These are phyloP conservation scores for Paxillus ammoniavirescens DNA, from an alignment of 768 basidiomycete genomes.

Conservation along the genomic window DNA sequence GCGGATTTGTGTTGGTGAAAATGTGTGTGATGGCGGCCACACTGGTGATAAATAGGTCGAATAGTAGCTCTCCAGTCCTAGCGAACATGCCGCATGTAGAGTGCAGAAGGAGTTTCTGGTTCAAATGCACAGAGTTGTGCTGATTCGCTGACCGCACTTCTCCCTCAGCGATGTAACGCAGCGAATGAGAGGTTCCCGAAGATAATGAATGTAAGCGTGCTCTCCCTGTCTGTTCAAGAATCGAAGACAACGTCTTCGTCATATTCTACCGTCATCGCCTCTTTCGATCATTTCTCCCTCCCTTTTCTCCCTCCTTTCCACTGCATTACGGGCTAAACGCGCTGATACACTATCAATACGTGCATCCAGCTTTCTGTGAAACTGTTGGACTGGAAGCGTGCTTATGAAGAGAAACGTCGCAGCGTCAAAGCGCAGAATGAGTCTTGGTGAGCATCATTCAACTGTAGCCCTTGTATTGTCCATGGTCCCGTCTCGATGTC, in stretches of 20 bases:
- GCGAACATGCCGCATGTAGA: too few species aligned
- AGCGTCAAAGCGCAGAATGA: constrained; percentile 7
- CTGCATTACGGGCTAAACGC: background rate
- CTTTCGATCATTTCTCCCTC: too few species aligned
- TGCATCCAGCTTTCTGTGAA: constrained; percentile 19
- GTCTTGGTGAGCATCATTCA: constrained; percentile 14
- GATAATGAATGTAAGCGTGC: constrained; percentile 9
- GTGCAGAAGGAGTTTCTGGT: background rate
- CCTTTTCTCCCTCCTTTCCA: background rate
- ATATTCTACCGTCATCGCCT: background rate
- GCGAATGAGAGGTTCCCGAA: constrained; percentile 5
- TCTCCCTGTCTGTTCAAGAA: background rate
- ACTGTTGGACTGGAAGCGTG: constrained; percentile 27
- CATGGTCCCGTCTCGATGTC: constrained; percentile 8
- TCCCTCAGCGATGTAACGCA: constrained; percentile 2
- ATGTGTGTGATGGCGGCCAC: too few species aligned
- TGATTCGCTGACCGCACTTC: background rate
- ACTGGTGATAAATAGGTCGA: too few species aligned
- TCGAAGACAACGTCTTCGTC: background rate
- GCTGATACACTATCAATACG: background rate
- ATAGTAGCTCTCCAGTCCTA: too few species aligned
- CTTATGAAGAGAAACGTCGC: constrained; percentile 9
- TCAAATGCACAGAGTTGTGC: background rate
- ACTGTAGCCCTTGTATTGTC: background rate
- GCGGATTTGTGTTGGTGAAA: too few species aligned